These are phyloP conservation scores for Vaccinium corymbosum DNA, from an alignment of 148 eudicot species.

Conservation along the genomic window DNA sequence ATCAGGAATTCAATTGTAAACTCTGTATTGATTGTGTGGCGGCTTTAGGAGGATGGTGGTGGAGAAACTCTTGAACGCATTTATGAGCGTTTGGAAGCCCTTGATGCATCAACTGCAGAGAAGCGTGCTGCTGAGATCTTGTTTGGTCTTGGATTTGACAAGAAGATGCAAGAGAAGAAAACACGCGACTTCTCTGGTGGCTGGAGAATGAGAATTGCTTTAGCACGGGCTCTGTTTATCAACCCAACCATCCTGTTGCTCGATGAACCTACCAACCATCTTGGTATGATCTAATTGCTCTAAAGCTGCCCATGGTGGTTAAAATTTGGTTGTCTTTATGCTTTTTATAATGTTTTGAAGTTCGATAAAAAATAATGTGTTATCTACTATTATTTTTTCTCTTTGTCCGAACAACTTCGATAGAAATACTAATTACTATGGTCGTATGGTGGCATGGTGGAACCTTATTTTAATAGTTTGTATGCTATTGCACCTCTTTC, in stretches of 20 bases:
- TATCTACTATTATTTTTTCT: not conserved
- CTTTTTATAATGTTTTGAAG: not conserved
- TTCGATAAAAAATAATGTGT: not conserved
- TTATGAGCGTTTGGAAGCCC: slow-evolving; percentile 89
- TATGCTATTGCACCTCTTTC: not conserved
- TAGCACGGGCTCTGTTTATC: slow-evolving; percentile 90
- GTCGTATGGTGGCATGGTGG: not conserved
- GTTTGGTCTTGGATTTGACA: slow-evolving; percentile 86
- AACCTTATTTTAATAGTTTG: not conserved
- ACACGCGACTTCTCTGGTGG: slow-evolving; percentile 98
- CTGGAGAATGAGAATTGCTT: slow-evolving; percentile 99
- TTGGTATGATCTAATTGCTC: slow-evolving; percentile 45
- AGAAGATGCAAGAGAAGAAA: slow-evolving; percentile 87
- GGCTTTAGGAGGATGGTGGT: slow-evolving; percentile 83
- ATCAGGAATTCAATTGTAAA: not conserved
- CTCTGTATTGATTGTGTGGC: not conserved
- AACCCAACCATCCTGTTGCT: slow-evolving; percentile 87
- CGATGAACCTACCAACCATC: slow-evolving; percentile 99
- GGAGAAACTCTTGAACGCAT: slow-evolving; percentile 85
- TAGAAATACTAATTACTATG: not conserved
- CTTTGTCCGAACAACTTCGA: not conserved
- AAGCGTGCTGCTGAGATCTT: slow-evolving; percentile 97
- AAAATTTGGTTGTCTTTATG: not conserved
- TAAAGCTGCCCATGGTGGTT: not conserved
- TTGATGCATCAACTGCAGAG: slow-evolving; percentile 94